Evolutionary conservation across 73 alveolate genomes (phyloP), one percentile per base, ranked within the genome.

Genomic region (Paramecium biaurelia): DNA sequence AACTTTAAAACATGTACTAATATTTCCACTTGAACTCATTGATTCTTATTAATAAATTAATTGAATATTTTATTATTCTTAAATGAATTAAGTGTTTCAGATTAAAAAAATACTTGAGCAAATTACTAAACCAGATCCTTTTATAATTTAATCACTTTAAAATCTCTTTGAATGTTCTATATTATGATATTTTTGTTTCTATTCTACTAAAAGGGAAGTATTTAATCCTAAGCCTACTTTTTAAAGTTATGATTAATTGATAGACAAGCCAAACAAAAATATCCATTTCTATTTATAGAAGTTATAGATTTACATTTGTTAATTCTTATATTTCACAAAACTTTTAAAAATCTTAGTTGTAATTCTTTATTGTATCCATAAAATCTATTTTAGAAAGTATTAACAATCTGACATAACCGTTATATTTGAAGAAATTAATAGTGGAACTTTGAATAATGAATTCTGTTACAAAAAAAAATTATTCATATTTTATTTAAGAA

Each of bases 251-350:
- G 90, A 21, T 79, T 18, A 23, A 30, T 12, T 18, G 3, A 37
- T 14, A 47, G 74, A 41, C 90, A 79, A 26, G 74, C 90, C 6
- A 76, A 76, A 47, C 90, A 79, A 79, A 79, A 45, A 5, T 43
- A 53, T 18, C 76, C 90, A 79, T 79, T 12, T 63, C 84, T 24
- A 63, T 30, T 63, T 21, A 10, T 10, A 35, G 70, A 43, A 32
- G 45, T 4, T 47, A 18, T 1, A 37, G 11, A 72, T 37, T 72
- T 32, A 72, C 34, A 23, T 21, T 23, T 28, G 20, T 23, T 42
- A 11, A 20, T 10, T 79, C 90, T 43, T 42, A 43, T 45, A 79
- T 4, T 12, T 79, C 45, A 24, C 90, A 79, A 45, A 14, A 79
- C 26, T 45, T 43, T 79, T 79, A 42, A 23, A 23, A 79, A 45